These are phyloP conservation scores for Yamadazyma sp. DNA, from an alignment of 805 yeast species.

Conservation along the genomic window DNA sequence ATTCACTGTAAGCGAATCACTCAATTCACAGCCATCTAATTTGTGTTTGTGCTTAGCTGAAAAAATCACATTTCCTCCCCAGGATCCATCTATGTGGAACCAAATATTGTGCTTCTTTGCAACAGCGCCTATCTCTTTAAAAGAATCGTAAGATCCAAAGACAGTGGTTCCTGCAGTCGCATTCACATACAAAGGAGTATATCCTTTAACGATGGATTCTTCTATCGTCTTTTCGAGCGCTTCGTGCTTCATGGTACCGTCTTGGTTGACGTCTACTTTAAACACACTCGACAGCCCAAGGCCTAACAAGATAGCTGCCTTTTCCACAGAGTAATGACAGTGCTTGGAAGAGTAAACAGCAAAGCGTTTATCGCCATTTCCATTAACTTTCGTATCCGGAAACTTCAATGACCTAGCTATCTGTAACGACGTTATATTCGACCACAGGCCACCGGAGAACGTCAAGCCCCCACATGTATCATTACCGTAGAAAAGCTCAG, in stretches of 20 bases:
- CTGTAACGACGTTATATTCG: slow-evolving; percentile 76
- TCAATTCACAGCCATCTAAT: slow-evolving; percentile 60
- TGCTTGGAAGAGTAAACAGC: slow-evolving; percentile 72
- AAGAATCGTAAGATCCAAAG: slow-evolving; percentile 77
- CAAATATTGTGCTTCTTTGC: slow-evolving; percentile 59
- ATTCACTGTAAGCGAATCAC: slow-evolving; percentile 75
- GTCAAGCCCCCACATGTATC: slow-evolving; percentile 76
- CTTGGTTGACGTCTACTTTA: slow-evolving; percentile 55
- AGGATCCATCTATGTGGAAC: slow-evolving; percentile 86
- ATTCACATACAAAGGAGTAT: slow-evolving; percentile 70
- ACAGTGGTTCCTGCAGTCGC: slow-evolving; percentile 92
- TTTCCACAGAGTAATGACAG: slow-evolving; percentile 77
- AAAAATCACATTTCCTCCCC: slow-evolving; percentile 87
- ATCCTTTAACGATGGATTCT: slow-evolving; percentile 50
- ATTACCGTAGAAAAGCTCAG: slow-evolving; percentile 55
- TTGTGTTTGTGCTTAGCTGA: slow-evolving; percentile 46
- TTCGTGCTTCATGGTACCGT: slow-evolving; percentile 56
- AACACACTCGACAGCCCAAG: slow-evolving; percentile 63
- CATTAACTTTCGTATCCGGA: slow-evolving; percentile 68
- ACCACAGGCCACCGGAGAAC: slow-evolving; percentile 86
- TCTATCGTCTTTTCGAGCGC: slow-evolving; percentile 48
- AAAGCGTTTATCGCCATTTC: slow-evolving; percentile 53
- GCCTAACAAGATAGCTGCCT: slow-evolving; percentile 76
- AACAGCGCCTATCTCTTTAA: slow-evolving; percentile 52
- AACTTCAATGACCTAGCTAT: slow-evolving; percentile 63